Evolutionary conservation across 208 protist species (phyloP), one percentile per base, ranked within the genome.

Genomic region (Leishmania aethiopica): DNA sequence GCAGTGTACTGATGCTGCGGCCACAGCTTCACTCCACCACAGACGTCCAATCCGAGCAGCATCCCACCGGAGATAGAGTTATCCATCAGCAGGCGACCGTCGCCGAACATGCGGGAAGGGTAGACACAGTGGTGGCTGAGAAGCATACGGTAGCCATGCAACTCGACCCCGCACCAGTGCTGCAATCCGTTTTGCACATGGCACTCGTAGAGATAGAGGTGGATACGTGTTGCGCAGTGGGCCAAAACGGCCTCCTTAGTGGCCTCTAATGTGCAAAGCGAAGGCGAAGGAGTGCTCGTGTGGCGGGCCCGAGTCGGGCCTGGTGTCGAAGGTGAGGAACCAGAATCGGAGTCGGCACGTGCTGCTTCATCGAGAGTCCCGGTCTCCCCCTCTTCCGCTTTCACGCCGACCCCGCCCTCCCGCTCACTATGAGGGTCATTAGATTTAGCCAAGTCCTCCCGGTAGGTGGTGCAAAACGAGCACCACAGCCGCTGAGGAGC

Each of bases 111-210:
- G 53, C 80, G 77, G 11, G 66, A 67, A 6, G 93, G 93, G 82
- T 96, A 96, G 37, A 97, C 45, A 84, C 89, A 94, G 78, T 96
- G 92, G 75, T 96, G 92, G 75, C 96, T 91, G 28, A 97, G 80
- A 74, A 96, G 89, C 81, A 96, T 89, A 47, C 83, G 83, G 25
- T 88, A 85, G 40, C 91, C 91, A 81, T 96, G 80, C 28, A 97
- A 70, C 62, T 92, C 86, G 3, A 96, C 90, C 42, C 89, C 90
- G 74, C 88, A 96, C 86, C 90, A 95, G 47, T 94, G 82, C 25
- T 85, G 84, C 17, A 83, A 37, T 42, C 72, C 69, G 37, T 78
- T 66, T 35, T 88, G 84, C 35, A 85, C 87, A 62, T 92, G 78
- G 66, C 79, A 55, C 76, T 95, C 90, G 76, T 91, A 93, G 32